Evolutionary conservation across 352 stramenopile genomes (phyloP).

Genomic region (Phytopythium oedochilum): DNA sequence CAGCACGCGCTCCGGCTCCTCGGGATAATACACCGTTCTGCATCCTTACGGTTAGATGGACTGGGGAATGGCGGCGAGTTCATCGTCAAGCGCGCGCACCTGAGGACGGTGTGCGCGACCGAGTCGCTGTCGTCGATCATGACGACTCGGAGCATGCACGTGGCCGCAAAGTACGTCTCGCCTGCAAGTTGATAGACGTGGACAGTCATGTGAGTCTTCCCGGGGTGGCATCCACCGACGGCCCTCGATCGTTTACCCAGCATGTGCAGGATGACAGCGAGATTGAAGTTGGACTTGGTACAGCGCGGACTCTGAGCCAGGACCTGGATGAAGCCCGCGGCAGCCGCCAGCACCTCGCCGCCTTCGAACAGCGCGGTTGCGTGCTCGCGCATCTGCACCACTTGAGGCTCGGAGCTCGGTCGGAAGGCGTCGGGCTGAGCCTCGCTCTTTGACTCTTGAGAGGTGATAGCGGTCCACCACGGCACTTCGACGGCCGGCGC

Average conservation of each 20-base stretch:
- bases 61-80: too few species aligned
- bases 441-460: neutral
- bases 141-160: slow-evolving; percentile 70
- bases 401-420: neutral
- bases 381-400: slow-evolving; percentile 41
- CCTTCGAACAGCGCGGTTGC: slow-evolving; percentile 43
- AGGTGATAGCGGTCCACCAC: neutral
- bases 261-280: slow-evolving; percentile 69
- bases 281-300: slow-evolving; percentile 70
- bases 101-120: slow-evolving; percentile 71
- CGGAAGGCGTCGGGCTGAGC: neutral
- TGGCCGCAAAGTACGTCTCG: slow-evolving; percentile 63
- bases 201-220: neutral
- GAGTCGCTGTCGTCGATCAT: slow-evolving; percentile 56
- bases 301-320: slow-evolving; percentile 43
- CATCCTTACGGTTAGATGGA: neutral
- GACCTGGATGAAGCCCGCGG: slow-evolving; percentile 41
- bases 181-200: slow-evolving; percentile 14
- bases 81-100: slow-evolving; percentile 7
- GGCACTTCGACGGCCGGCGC: neutral
- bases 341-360: slow-evolving; percentile 43
- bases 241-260: slow-evolving; percentile 25
- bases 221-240: too few species aligned
- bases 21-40: slow-evolving; percentile 58
- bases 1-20: slow-evolving; percentile 52